Evolutionary conservation across 2,329 filamentous ascomycete genomes (phyloP).

Genomic region (Fusarium neocosmosporiellum): DNA sequence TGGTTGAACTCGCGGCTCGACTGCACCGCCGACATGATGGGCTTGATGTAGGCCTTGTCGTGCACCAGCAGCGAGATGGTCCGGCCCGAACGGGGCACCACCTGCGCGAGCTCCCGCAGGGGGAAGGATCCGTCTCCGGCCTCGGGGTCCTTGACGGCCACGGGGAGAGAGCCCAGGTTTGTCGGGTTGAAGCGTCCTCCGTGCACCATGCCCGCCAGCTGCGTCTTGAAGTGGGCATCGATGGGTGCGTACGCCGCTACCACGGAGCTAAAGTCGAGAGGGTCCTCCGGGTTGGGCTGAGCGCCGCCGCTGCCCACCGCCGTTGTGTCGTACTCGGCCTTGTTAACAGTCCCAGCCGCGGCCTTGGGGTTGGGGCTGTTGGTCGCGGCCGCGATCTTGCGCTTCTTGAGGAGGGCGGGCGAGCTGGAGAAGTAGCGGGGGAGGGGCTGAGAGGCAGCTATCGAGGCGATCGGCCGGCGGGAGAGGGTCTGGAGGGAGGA

Average conservation of each 20-base stretch:
- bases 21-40: constrained; percentile 67
- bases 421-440: constrained; percentile 48
- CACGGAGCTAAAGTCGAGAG: constrained; percentile 62
- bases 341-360: constrained; percentile 27
- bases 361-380: constrained; percentile 44
- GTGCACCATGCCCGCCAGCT: constrained; percentile 53
- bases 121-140: constrained; percentile 53
- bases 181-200: constrained; percentile 66
- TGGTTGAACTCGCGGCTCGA: constrained; percentile 66
- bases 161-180: constrained; percentile 58
- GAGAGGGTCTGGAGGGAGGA: constrained; percentile 25
- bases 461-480: constrained; percentile 18
- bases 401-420: constrained; percentile 51
- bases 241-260: constrained; percentile 55
- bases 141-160: constrained; percentile 50
- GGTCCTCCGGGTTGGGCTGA: constrained; percentile 54
- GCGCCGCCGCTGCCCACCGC: constrained; percentile 30
- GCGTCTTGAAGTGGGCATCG: constrained; percentile 57
- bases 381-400: constrained; percentile 48
- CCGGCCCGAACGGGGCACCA: constrained; percentile 60
- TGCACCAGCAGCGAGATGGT: constrained; percentile 56
- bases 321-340: constrained; percentile 32
- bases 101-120: constrained; percentile 66
- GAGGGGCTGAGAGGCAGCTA: not conserved
- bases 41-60: constrained; percentile 60